phyloP scores from a whole-genome alignment of 2,329 filamentous ascomycete species.

The Claviceps sp. region DNA sequence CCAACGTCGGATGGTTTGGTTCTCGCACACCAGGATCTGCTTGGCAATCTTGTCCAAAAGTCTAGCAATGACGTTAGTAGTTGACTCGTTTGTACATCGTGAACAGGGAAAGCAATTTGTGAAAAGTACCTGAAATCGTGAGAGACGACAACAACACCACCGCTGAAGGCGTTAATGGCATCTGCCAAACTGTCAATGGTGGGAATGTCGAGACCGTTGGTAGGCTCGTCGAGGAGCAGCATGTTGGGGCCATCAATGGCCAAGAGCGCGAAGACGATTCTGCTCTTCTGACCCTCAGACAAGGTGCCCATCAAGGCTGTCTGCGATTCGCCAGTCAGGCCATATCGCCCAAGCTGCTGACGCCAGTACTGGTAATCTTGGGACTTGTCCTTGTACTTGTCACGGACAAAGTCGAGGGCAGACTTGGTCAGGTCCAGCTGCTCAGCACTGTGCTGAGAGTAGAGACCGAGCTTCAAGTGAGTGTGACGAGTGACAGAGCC shows the following conservation, averaged over 20 bases:
- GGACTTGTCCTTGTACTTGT: conserved; percentile 78
- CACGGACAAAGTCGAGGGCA: conserved; percentile 89
- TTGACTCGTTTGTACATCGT: neutral
- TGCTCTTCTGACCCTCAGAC: conserved; percentile 93
- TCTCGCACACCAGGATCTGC: conserved; percentile 98
- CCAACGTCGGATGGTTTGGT: conserved; percentile 87
- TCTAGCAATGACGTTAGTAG: conserved; percentile 33
- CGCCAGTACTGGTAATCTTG: conserved; percentile 99
- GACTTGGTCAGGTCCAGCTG: conserved; percentile 98
- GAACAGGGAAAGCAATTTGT: neutral
- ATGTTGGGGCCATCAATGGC: conserved; percentile 96
- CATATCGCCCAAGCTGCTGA: conserved; percentile 91
- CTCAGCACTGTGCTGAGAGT: conserved; percentile 96
- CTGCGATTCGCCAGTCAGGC: conserved; percentile 83
- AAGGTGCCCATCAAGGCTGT: conserved; percentile 96
- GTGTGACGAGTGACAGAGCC: conserved; percentile 85
- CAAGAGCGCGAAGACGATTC: conserved; percentile 93
- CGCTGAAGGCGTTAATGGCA: conserved; percentile 90
- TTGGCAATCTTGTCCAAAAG: conserved; percentile 98
- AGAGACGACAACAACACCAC: conserved; percentile 93
- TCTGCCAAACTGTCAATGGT: conserved; percentile 96
- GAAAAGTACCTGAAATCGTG: conserved; percentile 88
- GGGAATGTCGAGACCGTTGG: conserved; percentile 97
- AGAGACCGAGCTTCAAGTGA: conserved; percentile 94
- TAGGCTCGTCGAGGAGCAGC: conserved; percentile 94